Base-by-base conservation (phyloP, 805 yeast species). In the Cyberlindnera americana region DNA sequence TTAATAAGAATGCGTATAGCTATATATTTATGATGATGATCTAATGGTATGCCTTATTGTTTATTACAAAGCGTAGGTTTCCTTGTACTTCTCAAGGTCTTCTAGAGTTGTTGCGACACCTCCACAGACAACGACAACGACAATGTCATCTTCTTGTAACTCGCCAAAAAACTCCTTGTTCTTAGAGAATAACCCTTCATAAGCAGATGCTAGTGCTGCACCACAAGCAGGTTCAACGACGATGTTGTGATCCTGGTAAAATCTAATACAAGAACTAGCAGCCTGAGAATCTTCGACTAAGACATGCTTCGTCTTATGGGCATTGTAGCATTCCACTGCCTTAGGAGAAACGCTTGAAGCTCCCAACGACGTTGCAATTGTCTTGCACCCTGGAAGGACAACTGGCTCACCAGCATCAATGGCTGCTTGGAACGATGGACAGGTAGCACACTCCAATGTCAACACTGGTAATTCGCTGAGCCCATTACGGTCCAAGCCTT, bases 191-290 rank as follows among this genome's bases (percentile, higher is more conserved):
- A 61, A 39, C 4, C 55, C 59, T 30, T 68, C 54, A 49, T 69
- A 73, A 14, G 69, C 71, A 17, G 77, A 66, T 18, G 80, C 71
- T 21, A 81, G 55, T 0, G 86, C 76, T 2, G 84, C 83, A 4
- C 86, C 87, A 58, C 88, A 81, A 2, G 88, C 87, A 0, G 87
- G 86, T 55, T 81, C 88, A 1, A 78, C 73, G 16, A 77, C 59
- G 34, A 65, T 61, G 40, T 73, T 72, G 45, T 66, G 76, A 40
- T 76, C 77, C 3, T 65, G 53, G 8, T 77, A 73, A 49, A 70
- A 78, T 32, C 58, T 62, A 18, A 76, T 51, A 35, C 80, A 69
- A 1, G 83, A 75, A n/a, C 57, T 59, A 0, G 80, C 67, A 0
- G 85, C 81, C 29, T 79, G 79, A 3, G 61, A 41, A 50, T 83